A percentile compares a stretch with the other conserved stretches of the same genome.
Conservation (phyloP, 148 eudicot species). For the Vaccinium vitisidaea region DNA sequence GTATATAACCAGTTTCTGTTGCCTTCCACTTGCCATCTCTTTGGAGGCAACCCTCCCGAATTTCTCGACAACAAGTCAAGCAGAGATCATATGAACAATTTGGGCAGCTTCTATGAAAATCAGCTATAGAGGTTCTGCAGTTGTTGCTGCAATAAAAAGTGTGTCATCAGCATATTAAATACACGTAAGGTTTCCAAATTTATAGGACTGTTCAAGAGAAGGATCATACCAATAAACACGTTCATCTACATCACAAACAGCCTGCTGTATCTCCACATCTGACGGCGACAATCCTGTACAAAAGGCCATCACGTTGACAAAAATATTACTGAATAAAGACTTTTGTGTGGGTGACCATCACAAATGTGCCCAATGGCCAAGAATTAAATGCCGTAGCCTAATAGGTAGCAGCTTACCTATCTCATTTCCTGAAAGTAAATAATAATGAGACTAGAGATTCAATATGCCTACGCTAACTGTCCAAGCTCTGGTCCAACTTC, state of each 20-base stretch:
- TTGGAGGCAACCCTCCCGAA: slow-evolving; percentile 23
- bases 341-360: background rate
- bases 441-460: background rate
- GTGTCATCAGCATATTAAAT: background rate
- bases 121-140: slow-evolving; percentile 42
- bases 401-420: background rate
- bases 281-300: slow-evolving; percentile 26
- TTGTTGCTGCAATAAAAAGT: slow-evolving; percentile 29
- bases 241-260: slow-evolving; percentile 19
- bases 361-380: background rate
- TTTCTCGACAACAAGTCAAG: slow-evolving; percentile 38
- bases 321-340: background rate
- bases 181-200: background rate
- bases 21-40: slow-evolving; percentile 35
- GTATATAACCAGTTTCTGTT: slow-evolving; percentile 34
- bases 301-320: slow-evolving; percentile 1
- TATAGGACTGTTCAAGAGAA: background rate
- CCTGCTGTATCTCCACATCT: slow-evolving; percentile 12
- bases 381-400: background rate
- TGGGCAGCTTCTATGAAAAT: slow-evolving; percentile 44
- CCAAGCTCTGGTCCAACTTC: background rate
- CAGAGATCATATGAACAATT: slow-evolving; percentile 38
- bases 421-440: background rate
- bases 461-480: background rate
- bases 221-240: slow-evolving; percentile 32